Percentiles rank a stretch among this genome's conserved stretches.
Evolutionary conservation across 768 basidiomycete species (phyloP).

Genomic region (Tubosaeta sp.): DNA sequence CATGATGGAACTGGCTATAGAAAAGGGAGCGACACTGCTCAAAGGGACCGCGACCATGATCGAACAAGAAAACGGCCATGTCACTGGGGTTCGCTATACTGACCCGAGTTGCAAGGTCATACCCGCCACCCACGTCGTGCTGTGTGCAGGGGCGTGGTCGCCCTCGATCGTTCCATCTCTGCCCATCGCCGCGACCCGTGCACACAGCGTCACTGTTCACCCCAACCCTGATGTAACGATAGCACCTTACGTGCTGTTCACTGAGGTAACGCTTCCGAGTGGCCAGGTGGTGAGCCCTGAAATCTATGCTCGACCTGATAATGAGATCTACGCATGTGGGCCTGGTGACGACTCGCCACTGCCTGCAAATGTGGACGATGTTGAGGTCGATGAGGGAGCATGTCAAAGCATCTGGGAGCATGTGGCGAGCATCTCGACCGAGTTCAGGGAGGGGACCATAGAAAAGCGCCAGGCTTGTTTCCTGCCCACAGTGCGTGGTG

Average conservation of each 20-base stretch:
- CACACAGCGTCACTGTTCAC: slow-evolving; percentile 68
- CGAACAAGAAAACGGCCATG: slow-evolving; percentile 37
- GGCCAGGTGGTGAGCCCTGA: slow-evolving; percentile 47
- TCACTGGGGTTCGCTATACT: slow-evolving; percentile 46
- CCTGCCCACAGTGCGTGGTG: slow-evolving; percentile 54
- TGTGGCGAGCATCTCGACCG: slow-evolving; percentile 57
- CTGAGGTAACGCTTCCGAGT: slow-evolving; percentile 53
- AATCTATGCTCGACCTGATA: slow-evolving; percentile 67
- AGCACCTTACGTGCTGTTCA: slow-evolving; percentile 79
- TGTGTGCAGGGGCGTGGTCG: slow-evolving; percentile 89
- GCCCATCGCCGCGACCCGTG: slow-evolving; percentile 60
- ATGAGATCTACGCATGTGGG: slow-evolving; percentile 75
- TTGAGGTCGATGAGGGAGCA: slow-evolving; percentile 50
- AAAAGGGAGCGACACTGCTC: slow-evolving; percentile 48
- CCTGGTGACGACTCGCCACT: slow-evolving; percentile 70
- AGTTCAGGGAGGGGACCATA: slow-evolving; percentile 50
- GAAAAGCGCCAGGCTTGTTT: slow-evolving; percentile 70
- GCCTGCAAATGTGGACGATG: slow-evolving; percentile 69
- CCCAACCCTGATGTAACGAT: slow-evolving; percentile 43
- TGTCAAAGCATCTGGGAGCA: slow-evolving; percentile 54
- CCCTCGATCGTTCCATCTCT: slow-evolving; percentile 51
- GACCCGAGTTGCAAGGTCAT: slow-evolving; percentile 32
- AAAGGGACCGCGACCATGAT: slow-evolving; percentile 45
- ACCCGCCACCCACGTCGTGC: slow-evolving; percentile 62
- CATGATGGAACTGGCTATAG: slow-evolving; percentile 62